Evolutionary conservation across 2,329 filamentous ascomycete genomes (phyloP).

Genomic region (Phialemonium atrogriseum): DNA sequence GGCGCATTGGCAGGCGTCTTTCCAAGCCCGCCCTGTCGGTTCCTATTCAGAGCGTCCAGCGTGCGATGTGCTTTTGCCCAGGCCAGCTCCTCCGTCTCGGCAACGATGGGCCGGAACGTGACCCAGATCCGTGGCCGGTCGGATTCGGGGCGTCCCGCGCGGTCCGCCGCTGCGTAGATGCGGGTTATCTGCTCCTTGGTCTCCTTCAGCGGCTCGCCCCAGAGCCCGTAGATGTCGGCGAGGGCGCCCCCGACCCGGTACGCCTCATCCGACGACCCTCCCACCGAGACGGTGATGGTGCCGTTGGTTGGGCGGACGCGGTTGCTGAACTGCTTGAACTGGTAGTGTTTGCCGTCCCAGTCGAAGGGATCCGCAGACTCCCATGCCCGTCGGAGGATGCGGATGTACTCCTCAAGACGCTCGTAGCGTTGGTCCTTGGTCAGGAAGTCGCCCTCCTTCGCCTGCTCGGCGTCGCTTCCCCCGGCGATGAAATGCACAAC

Average conservation of each 20-base stretch:
- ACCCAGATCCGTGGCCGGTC: conserved; percentile 55
- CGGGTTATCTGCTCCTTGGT: conserved; percentile 54
- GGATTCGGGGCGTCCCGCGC: conserved; percentile 36
- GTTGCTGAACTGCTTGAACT: conserved; percentile 50
- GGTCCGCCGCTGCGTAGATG: conserved; percentile 50
- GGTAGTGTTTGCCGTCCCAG: conserved; percentile 52
- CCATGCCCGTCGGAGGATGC: conserved; percentile 52
- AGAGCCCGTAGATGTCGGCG: conserved; percentile 55
- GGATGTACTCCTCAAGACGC: conserved; percentile 53
- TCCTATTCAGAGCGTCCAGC: conserved; percentile 39
- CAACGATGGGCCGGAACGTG: conserved; percentile 52
- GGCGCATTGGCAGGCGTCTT: conserved; percentile 21
- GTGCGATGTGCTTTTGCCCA: conserved; percentile 53
- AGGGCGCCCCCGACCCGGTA: conserved; percentile 51
- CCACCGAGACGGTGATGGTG: conserved; percentile 49
- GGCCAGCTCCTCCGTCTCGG: conserved; percentile 53
- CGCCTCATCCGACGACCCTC: conserved; percentile 49
- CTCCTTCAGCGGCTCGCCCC: conserved; percentile 56
- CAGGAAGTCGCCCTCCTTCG: conserved; percentile 51
- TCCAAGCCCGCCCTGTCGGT: conserved; percentile 17
- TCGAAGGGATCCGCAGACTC: conserved; percentile 47
- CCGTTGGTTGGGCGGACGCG: conserved; percentile 43
- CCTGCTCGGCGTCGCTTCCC: conserved; percentile 52
- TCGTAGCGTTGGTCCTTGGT: conserved; percentile 49
- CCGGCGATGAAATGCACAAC: conserved; percentile 58